phyloP scores from a whole-genome alignment of 2,329 filamentous ascomycete genomes.

The Dothistroma pini region DNA sequence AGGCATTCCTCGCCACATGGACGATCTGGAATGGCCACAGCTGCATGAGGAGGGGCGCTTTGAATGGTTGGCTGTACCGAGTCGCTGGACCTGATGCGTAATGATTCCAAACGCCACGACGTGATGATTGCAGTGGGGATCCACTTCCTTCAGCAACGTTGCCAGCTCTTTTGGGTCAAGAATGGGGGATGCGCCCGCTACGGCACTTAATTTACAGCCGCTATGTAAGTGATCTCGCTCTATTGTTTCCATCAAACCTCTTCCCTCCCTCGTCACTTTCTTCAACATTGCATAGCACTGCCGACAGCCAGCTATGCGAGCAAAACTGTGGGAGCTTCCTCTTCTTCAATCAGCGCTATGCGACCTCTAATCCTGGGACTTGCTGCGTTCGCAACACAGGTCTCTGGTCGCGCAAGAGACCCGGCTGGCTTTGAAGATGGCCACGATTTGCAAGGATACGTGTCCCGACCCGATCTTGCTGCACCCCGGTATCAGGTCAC shows the following conservation, averaged over 20 bases:
- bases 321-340: not conserved
- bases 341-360: not conserved
- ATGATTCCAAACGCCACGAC: too few relatives aligned
- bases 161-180: too few relatives aligned
- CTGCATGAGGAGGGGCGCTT: not conserved
- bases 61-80: too few relatives aligned
- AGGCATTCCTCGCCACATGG: not conserved
- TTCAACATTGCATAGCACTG: not conserved
- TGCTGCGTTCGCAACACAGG: not conserved
- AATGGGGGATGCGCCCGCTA: too few relatives aligned
- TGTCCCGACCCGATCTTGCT: constrained; percentile 7
- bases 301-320: not conserved
- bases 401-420: not conserved
- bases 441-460: not conserved
- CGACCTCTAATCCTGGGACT: not conserved
- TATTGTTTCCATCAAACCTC: not conserved
- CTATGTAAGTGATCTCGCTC: not conserved
- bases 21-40: not conserved
- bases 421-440: constrained; percentile 8
- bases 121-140: too few relatives aligned
- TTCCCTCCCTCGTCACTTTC: not conserved
- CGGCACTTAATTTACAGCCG: not conserved
- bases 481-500: constrained; percentile 11
- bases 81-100: too few relatives aligned
- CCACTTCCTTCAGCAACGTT: too few relatives aligned